A percentile compares a stretch with the other conserved stretches of the same genome.
Conservation (phyloP, 495 filamentous ascomycete species). For the Evernia prunastri region DNA sequence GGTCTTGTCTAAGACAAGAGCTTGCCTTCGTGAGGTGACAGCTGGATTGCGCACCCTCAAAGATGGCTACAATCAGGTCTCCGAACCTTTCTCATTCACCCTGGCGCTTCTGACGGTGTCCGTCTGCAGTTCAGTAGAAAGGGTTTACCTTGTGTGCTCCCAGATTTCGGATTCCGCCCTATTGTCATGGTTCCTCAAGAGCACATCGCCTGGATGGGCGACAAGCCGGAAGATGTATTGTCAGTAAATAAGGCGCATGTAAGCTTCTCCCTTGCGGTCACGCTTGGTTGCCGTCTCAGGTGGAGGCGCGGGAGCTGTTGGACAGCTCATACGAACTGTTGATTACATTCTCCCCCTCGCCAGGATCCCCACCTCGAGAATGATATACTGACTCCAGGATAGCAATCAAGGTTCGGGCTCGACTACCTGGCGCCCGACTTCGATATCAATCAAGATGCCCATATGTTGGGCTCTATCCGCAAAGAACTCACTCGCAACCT, state of each 20-base stretch:
- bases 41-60: constrained; percentile 6
- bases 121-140: not conserved
- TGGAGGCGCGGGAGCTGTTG: not conserved
- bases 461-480: constrained; percentile 8
- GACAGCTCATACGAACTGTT: not conserved
- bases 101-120: not conserved
- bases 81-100: not conserved
- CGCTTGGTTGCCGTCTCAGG: not conserved
- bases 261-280: not conserved
- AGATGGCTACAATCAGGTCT: constrained; percentile 1
- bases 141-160: not conserved
- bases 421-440: not conserved
- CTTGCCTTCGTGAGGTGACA: constrained; percentile 5
- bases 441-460: constrained; percentile 3
- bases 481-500: constrained; percentile 18
- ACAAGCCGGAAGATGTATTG: constrained; percentile 4
- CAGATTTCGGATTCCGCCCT: not conserved
- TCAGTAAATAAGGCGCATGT: not conserved
- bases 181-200: constrained; percentile 12
- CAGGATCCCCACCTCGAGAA: too few species aligned
- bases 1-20: not conserved
- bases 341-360: not conserved
- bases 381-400: not conserved
- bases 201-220: constrained; percentile 3
- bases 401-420: not conserved